phyloP scores from a whole-genome alignment of 345 rosid species.

The Eutrema yunnanense region DNA sequence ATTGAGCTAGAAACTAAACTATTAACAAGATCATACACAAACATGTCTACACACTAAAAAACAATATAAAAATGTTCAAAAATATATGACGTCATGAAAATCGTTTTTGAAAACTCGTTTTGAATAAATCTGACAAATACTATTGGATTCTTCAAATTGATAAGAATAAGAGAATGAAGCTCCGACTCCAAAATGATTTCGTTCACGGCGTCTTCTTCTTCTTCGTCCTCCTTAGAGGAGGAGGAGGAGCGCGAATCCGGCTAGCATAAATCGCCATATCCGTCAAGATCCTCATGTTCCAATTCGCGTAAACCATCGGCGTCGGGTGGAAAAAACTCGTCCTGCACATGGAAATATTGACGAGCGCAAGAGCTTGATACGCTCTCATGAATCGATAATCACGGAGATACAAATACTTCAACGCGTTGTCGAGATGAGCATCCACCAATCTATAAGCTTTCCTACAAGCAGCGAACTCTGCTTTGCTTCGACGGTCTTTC shows the following conservation, averaged over 20 bases:
- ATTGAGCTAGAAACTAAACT: too few species aligned
- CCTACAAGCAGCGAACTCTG: conserved; percentile 22
- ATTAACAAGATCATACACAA: too few species aligned
- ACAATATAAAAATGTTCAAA: too few species aligned
- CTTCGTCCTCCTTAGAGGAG: conserved; percentile 7
- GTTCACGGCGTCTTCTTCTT: conserved; percentile 6
- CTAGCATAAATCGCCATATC: conserved; percentile 30
- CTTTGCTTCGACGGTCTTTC: conserved; percentile 6
- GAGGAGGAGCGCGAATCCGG: conserved; percentile 28
- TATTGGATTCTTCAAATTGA: background rate
- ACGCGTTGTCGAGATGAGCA: conserved; percentile 28
- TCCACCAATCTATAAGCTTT: conserved; percentile 28
- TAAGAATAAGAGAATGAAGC: background rate
- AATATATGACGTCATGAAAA: too few species aligned
- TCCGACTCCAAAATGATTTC: background rate
- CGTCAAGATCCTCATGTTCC: conserved; percentile 32
- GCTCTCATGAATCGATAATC: conserved; percentile 33
- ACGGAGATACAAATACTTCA: conserved; percentile 25
- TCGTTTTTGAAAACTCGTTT: background rate
- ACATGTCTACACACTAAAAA: too few species aligned
- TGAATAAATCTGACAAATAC: background rate
- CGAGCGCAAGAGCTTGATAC: conserved; percentile 30
- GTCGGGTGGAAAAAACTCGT: conserved; percentile 29
- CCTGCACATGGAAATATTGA: conserved; percentile 27
- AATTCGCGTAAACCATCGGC: conserved; percentile 31